phyloP scores from a whole-genome alignment of 106 monocot species.

The Triglochin maritima region DNA sequence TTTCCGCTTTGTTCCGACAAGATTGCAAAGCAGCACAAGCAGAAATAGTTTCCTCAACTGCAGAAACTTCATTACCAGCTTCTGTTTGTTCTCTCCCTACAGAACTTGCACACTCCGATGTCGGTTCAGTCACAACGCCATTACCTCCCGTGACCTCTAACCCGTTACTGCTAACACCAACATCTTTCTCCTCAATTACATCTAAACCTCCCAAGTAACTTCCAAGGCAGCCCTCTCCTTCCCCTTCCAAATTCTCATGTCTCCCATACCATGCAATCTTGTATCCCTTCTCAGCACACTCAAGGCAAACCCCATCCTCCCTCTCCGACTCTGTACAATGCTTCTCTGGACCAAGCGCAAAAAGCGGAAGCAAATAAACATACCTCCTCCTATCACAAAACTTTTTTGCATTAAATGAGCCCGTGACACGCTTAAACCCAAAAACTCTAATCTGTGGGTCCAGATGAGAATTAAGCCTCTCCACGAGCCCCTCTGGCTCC shows the following conservation, averaged over 20 bases:
- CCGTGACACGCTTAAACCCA: slow-evolving; percentile 61
- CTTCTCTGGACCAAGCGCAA: slow-evolving; percentile 59
- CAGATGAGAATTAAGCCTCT: slow-evolving; percentile 54
- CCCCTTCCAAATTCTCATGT: no score
- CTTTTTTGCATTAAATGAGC: slow-evolving; percentile 88
- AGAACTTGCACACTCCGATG: background rate
- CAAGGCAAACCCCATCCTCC: slow-evolving; percentile 64
- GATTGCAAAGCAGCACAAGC: no score
- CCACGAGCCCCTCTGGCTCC: slow-evolving; percentile 56
- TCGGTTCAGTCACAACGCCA: background rate
- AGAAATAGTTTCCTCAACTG: no score
- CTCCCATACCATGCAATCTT: slow-evolving; percentile 19
- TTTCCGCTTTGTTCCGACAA: no score
- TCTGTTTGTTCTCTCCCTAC: background rate
- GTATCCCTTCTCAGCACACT: slow-evolving; percentile 76
- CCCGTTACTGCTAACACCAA: background rate
- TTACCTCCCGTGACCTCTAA: background rate
- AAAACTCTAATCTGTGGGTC: slow-evolving; percentile 58
- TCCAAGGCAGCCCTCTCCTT: no score
- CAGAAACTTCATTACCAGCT: background rate
- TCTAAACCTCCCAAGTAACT: background rate
- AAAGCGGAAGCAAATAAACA: slow-evolving; percentile 78
- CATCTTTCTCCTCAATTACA: background rate
- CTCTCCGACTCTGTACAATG: slow-evolving; percentile 35
- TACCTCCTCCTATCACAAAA: slow-evolving; percentile 89